phyloP scores from a whole-genome alignment of 768 basidiomycete species.

The Clavulina sp. region DNA sequence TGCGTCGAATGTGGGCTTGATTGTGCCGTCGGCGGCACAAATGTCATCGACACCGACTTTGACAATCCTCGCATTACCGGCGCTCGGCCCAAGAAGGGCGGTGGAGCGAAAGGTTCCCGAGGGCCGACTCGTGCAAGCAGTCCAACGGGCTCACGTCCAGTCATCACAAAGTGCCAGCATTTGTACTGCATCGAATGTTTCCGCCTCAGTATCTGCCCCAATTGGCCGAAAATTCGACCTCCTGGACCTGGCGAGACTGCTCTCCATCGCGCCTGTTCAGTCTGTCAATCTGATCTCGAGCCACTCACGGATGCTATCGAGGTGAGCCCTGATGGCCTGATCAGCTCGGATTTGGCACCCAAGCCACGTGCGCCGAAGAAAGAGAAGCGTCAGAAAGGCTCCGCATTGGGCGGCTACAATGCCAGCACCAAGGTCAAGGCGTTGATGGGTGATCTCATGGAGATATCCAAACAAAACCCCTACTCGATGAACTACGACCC shows the following conservation, averaged over 20 bases:
- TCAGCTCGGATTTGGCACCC: constrained; percentile 12
- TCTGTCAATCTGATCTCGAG: constrained; percentile 52
- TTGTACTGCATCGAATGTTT: constrained; percentile 83
- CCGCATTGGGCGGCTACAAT: constrained; percentile 32
- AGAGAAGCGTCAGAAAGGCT: constrained; percentile 26
- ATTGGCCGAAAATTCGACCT: constrained; percentile 49
- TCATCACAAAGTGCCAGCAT: constrained; percentile 88
- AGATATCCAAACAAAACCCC: constrained; percentile 71
- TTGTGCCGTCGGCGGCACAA: constrained; percentile 33
- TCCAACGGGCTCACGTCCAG: constrained; percentile 38
- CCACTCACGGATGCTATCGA: constrained; percentile 62
- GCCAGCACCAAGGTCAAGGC: constrained; percentile 82
- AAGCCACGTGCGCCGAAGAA: constrained; percentile 6
- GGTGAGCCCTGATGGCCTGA: constrained; percentile 41
- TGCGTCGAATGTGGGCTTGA: constrained; percentile 80
- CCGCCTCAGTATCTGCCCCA: constrained; percentile 54
- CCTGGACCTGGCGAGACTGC: constrained; percentile 40
- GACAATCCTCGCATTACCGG: constrained; percentile 23
- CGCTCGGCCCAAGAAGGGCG: constrained; percentile 31
- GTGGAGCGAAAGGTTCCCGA: constrained; percentile 35
- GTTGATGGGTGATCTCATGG: constrained; percentile 60
- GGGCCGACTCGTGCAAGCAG: constrained; percentile 57
- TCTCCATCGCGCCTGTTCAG: constrained; percentile 47
- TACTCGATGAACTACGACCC: constrained; percentile 79
- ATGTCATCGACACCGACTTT: constrained; percentile 24